phyloP scores from a whole-genome alignment of 331 rosid genomes.

The Malus hybrid region DNA sequence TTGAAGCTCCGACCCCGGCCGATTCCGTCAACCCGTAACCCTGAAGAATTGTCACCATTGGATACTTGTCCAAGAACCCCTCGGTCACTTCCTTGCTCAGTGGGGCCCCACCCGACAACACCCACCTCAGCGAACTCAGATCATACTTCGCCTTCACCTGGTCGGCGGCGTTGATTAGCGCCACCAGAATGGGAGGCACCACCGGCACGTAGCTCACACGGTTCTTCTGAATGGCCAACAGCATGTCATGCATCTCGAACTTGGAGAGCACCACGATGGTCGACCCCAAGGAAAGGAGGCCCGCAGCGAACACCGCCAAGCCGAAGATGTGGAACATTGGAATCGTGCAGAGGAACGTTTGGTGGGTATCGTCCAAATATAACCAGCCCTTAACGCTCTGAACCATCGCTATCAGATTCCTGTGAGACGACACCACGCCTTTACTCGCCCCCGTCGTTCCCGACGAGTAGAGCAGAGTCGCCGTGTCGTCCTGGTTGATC shows the following conservation, averaged over 20 bases:
- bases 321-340: slow-evolving; percentile 97
- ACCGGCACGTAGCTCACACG: slow-evolving; percentile 56
- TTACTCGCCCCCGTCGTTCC: slow-evolving; percentile 91
- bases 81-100: slow-evolving; percentile 80
- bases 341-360: slow-evolving; percentile 69
- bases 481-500: slow-evolving; percentile 66
- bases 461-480: slow-evolving; percentile 75
- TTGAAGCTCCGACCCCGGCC: slow-evolving; percentile 66
- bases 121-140: slow-evolving; percentile 47
- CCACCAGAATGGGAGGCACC: slow-evolving; percentile 82
- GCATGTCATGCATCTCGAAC: slow-evolving; percentile 78
- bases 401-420: slow-evolving; percentile 60
- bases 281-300: slow-evolving; percentile 54
- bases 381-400: slow-evolving; percentile 40
- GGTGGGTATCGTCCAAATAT: slow-evolving; percentile 12
- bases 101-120: slow-evolving; percentile 80
- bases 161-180: slow-evolving; percentile 55
- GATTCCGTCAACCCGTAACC: slow-evolving; percentile 91
- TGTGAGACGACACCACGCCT: slow-evolving; percentile 79
- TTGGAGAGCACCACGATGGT: slow-evolving; percentile 66
- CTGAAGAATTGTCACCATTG: slow-evolving; percentile 52
- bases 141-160: slow-evolving; percentile 56
- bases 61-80: slow-evolving; percentile 64
- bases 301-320: slow-evolving; percentile 52
- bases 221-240: slow-evolving; percentile 43